Evolutionary conservation across 345 rosid genomes (phyloP).

Genomic region (Physaria fendleri): DNA sequence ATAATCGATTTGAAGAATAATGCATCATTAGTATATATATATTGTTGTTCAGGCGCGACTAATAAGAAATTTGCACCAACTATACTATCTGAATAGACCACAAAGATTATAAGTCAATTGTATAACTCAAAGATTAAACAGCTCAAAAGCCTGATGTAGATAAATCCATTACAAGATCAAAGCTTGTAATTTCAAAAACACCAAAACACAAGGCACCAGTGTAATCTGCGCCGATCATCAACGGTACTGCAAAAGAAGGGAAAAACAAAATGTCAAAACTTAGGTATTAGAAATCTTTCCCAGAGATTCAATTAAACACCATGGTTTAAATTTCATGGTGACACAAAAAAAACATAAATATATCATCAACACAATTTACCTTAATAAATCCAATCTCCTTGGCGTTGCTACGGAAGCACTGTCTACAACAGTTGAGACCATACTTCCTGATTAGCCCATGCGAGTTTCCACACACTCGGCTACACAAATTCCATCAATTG

Average conservation of each 20-base stretch:
- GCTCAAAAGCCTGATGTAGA: not conserved
- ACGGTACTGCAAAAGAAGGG: constrained; percentile 14
- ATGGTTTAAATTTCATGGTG: not conserved
- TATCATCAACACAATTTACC: constrained; percentile 20
- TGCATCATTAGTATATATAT: too few species aligned
- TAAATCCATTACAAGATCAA: constrained; percentile 4
- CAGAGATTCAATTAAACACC: not conserved
- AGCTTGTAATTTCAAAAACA: not conserved
- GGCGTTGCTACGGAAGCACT: constrained; percentile 38
- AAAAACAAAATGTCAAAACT: not conserved
- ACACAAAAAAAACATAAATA: not conserved
- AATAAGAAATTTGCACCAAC: too few species aligned
- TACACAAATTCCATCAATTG: not conserved
- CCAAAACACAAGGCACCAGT: not conserved
- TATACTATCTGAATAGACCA: too few species aligned
- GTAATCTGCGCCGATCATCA: not conserved
- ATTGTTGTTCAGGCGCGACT: too few species aligned
- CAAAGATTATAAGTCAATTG: too few species aligned
- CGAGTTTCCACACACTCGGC: constrained; percentile 34
- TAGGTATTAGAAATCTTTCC: not conserved
- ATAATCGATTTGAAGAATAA: too few species aligned
- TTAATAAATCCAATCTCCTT: constrained; percentile 48
- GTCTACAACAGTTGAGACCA: constrained; percentile 34
- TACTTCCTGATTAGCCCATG: constrained; percentile 39
- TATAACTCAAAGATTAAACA: not conserved